phyloP scores from a whole-genome alignment of 2,329 filamentous ascomycete species.

The Colletotrichum sojae region DNA sequence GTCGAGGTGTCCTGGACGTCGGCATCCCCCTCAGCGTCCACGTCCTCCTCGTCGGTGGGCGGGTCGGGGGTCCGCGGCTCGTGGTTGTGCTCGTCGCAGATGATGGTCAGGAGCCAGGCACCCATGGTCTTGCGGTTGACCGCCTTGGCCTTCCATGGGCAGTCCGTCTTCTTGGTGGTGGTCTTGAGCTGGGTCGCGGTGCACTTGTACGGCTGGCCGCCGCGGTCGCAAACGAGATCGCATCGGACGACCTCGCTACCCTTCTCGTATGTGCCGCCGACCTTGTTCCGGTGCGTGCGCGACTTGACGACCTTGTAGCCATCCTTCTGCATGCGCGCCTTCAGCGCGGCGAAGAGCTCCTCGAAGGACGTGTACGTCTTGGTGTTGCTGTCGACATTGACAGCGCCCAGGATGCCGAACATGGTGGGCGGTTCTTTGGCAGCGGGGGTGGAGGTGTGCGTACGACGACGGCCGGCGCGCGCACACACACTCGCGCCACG shows the following conservation, averaged over 20 bases:
- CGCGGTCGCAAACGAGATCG: constrained; percentile 62
- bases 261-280: constrained; percentile 56
- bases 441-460: not conserved
- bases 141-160: constrained; percentile 62
- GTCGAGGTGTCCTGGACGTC: constrained; percentile 45
- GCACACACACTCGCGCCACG: not conserved
- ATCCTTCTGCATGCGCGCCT: constrained; percentile 58
- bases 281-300: constrained; percentile 58
- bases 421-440: constrained; percentile 47
- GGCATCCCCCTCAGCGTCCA: constrained; percentile 45
- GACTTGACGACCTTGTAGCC: constrained; percentile 63
- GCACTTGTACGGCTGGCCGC: constrained; percentile 59
- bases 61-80: constrained; percentile 60
- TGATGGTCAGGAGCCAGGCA: constrained; percentile 61
- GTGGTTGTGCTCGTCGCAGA: constrained; percentile 61
- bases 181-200: constrained; percentile 62
- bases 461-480: constrained; percentile 11
- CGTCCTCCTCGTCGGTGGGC: constrained; percentile 54
- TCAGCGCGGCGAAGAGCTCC: constrained; percentile 57
- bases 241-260: constrained; percentile 60
- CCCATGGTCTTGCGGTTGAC: constrained; percentile 59
- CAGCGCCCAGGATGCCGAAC: constrained; percentile 60
- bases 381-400: constrained; percentile 49
- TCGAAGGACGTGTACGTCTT: constrained; percentile 57
- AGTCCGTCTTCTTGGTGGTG: constrained; percentile 62